These are phyloP conservation scores for Podila horticola DNA, from an alignment of 192 early-diverging fungal genomes.

Conservation along the genomic window DNA sequence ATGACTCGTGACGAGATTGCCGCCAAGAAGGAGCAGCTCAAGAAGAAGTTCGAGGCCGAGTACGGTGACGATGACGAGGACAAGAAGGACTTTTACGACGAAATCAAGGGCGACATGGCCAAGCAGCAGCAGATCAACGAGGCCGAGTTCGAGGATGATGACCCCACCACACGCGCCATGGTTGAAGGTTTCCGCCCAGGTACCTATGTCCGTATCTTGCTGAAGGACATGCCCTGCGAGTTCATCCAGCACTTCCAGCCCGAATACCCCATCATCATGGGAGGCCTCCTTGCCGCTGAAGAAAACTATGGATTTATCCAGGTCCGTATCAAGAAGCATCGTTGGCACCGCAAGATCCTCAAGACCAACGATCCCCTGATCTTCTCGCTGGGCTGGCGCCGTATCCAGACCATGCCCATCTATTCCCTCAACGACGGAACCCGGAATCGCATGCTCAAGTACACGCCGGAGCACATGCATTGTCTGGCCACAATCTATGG, in stretches of 20 bases:
- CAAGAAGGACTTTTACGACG: conserved; percentile 87
- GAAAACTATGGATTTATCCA: conserved; percentile 96
- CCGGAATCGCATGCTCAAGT: conserved; percentile 98
- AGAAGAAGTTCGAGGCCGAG: conserved; percentile 93
- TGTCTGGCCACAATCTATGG: conserved; percentile 95
- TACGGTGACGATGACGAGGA: conserved; percentile 82
- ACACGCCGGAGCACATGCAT: conserved; percentile 99
- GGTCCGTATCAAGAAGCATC: conserved; percentile 96
- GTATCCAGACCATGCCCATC: conserved; percentile 96
- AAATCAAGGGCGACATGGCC: conserved; percentile 88
- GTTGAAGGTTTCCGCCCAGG: conserved; percentile 96
- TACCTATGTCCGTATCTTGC: conserved; percentile 90
- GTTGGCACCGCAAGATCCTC: conserved; percentile 95
- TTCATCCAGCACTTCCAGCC: conserved; percentile 95
- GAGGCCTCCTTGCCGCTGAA: conserved; percentile 89
- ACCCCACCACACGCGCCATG: conserved; percentile 73
- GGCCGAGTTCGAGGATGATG: conserved; percentile 89
- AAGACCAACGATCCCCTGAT: conserved; percentile 99
- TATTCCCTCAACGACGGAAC: conserved; percentile 93
- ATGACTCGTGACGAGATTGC: conserved; percentile 74
- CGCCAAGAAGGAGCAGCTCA: conserved; percentile 88
- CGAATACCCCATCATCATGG: conserved; percentile 89
- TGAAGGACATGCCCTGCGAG: conserved; percentile 93
- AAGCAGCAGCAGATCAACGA: conserved; percentile 86
- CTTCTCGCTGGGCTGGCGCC: conserved; percentile 97